Evolutionary conservation across 805 yeast species (phyloP).

Genomic region (Metschnikowia proteae): DNA sequence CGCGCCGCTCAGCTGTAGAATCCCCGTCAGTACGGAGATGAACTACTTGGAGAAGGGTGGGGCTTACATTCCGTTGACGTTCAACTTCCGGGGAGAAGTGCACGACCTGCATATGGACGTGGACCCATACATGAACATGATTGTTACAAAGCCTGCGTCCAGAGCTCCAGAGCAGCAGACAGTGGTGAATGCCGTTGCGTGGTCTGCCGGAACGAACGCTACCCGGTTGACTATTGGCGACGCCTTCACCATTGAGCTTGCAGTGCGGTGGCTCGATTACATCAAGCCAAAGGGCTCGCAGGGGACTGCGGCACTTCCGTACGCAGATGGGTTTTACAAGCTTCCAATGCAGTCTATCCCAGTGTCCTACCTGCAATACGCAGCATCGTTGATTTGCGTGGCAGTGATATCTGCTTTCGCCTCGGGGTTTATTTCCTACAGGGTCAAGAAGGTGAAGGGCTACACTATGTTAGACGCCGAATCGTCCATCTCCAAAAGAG

Average conservation of each 20-base stretch:
- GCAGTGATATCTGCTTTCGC: constrained; percentile 23
- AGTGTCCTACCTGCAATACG: constrained; percentile 22
- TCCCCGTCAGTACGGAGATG: constrained; percentile 48
- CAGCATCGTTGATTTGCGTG: constrained; percentile 19
- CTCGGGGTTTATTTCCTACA: constrained; percentile 24
- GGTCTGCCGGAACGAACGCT: constrained; percentile 58
- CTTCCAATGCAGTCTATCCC: constrained; percentile 31
- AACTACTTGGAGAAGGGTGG: constrained; percentile 42
- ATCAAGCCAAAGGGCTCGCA: constrained; percentile 20
- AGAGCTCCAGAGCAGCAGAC: constrained; percentile 31
- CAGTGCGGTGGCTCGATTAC: constrained; percentile 53
- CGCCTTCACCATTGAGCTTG: constrained; percentile 50
- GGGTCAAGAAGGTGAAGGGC: constrained; percentile 20
- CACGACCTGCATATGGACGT: constrained; percentile 67
- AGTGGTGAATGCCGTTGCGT: constrained; percentile 54
- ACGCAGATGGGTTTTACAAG: constrained; percentile 37
- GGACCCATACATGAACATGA: constrained; percentile 53
- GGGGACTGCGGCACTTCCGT: constrained; percentile 27
- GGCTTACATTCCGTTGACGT: constrained; percentile 54
- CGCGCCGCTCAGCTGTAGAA: constrained; percentile 66
- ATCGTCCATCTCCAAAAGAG: constrained; percentile 20
- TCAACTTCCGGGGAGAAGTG: constrained; percentile 63
- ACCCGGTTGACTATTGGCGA: constrained; percentile 67
- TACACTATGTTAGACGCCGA: constrained; percentile 25
- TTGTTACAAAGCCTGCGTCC: constrained; percentile 39